A percentile compares a stretch with the other conserved stretches of the same genome.
phyloP scores from a whole-genome alignment of 140 eudicot genomes.

The Eryngium alpinum region DNA sequence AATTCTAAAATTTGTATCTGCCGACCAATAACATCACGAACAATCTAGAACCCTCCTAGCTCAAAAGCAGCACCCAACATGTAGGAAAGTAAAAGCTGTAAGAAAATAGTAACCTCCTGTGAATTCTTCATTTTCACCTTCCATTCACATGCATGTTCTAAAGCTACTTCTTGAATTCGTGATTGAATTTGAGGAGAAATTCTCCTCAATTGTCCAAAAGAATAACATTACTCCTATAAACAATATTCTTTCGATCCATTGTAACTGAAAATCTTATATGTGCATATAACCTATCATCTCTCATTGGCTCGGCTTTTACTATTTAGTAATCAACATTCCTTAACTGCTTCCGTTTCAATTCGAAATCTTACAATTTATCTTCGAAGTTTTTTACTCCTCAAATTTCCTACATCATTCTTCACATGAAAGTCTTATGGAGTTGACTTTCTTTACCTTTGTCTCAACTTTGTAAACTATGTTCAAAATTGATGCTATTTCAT shows the following conservation, averaged over 20 bases:
- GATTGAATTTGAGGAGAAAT: constrained; percentile 27
- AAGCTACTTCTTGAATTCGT: constrained; percentile 21
- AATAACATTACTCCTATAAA: constrained; percentile 21
- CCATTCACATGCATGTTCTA: constrained; percentile 28
- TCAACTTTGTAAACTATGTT: neutral
- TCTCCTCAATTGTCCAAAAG: constrained; percentile 36
- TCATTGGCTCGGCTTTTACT: neutral
- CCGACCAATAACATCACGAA: neutral
- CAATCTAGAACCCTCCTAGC: neutral
- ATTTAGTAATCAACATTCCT: neutral
- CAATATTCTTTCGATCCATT: constrained; percentile 19
- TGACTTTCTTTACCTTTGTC: neutral
- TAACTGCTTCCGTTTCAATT: neutral
- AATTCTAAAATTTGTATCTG: constrained; percentile 3
- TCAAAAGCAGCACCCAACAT: constrained; percentile 1
- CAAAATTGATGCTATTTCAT: neutral
- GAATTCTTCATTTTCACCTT: constrained; percentile 23
- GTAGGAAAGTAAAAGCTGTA: neutral
- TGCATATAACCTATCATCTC: neutral
- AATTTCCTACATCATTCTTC: constrained; percentile 22
- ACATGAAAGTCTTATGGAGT: constrained; percentile 1
- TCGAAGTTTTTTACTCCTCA: constrained; percentile 23
- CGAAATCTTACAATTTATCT: constrained; percentile 13
- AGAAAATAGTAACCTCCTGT: constrained; percentile 6
- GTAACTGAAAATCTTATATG: neutral